Conservation (phyloP, 129 eudicot genomes). For the Erigeron canadensis region DNA sequence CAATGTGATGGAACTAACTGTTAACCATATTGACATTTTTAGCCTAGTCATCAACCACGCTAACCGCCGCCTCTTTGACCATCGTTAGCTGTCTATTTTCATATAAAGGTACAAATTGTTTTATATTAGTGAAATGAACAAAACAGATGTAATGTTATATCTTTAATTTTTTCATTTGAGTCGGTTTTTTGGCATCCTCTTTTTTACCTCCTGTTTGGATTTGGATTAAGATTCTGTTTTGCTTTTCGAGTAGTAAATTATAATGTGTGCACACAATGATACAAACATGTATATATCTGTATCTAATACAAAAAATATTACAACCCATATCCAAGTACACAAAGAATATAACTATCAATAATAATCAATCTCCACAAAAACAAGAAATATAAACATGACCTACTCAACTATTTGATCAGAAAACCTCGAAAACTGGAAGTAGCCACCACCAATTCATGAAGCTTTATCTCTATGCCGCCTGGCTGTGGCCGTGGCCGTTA, state of each 20-base stretch:
- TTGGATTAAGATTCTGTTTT: slow-evolving; percentile 14
- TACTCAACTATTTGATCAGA: slow-evolving; percentile 8
- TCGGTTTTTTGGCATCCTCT: neutral
- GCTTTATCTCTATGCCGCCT: slow-evolving; percentile 31
- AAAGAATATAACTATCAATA: slow-evolving; percentile 33
- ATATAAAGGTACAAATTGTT: slow-evolving; percentile 11
- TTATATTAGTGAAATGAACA: slow-evolving; percentile 22
- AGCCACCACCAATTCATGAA: slow-evolving; percentile 1
- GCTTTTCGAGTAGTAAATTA: neutral
- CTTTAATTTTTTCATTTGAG: slow-evolving; percentile 1
- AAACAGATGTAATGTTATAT: slow-evolving; percentile 14
- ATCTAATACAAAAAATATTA: slow-evolving; percentile 18
- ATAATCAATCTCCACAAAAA: slow-evolving; percentile 25
- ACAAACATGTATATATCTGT: slow-evolving; percentile 12
- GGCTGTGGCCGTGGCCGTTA: slow-evolving; percentile 27
- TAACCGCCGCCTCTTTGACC: neutral
- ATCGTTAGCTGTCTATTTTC: neutral
- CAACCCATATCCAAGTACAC: slow-evolving; percentile 22
- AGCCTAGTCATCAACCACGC: slow-evolving; percentile 18
- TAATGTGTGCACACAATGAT: neutral
- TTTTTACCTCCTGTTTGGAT: neutral
- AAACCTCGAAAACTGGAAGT: slow-evolving; percentile 23
- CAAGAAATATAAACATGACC: slow-evolving; percentile 25
- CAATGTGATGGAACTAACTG: slow-evolving; percentile 36
- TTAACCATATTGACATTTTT: slow-evolving; percentile 20